phyloP scores from a whole-genome alignment of 169 alveolate species.

The Cryptosporidium tyzzeri region DNA sequence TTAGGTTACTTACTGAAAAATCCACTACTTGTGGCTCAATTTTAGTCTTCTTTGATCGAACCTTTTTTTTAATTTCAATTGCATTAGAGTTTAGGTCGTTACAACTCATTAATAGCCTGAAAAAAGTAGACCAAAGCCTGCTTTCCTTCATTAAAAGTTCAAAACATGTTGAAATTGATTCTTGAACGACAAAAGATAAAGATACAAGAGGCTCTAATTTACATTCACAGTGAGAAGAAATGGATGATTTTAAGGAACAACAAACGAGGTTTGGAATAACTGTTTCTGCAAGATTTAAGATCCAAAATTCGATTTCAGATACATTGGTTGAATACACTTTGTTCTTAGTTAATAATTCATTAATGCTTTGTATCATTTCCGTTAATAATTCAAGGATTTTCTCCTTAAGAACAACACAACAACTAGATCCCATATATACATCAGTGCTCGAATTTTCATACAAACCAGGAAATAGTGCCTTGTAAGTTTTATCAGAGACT shows the following conservation, averaged over 20 bases:
- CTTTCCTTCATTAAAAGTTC: slow-evolving; percentile 16
- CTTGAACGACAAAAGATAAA: slow-evolving; percentile 4
- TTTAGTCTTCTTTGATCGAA: not conserved
- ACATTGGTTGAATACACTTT: not conserved
- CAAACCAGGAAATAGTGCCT: not conserved
- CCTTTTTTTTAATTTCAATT: not conserved
- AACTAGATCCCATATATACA: slow-evolving; percentile 1
- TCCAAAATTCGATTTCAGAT: not conserved
- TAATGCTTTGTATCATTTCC: slow-evolving; percentile 26
- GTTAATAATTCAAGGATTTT: slow-evolving; percentile 7
- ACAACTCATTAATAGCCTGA: slow-evolving; percentile 21
- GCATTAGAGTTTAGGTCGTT: not conserved
- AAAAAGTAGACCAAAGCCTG: slow-evolving; percentile 51
- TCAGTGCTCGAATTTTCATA: slow-evolving; percentile 4
- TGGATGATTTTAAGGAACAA: slow-evolving; percentile 10
- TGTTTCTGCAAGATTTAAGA: slow-evolving; percentile 1
- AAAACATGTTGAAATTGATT: not conserved
- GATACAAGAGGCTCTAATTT: slow-evolving; percentile 37
- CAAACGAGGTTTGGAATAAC: slow-evolving; percentile 33
- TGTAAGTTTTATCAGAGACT: not conserved
- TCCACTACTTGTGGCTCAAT: not conserved
- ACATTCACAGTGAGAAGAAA: slow-evolving; percentile 48
- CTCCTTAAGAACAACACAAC: slow-evolving; percentile 42
- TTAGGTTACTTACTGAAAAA: slow-evolving; percentile 20
- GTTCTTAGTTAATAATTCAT: not conserved